Base-by-base conservation (phyloP, 108 stramenopile species). In the Skeletonema potamos region DNA sequence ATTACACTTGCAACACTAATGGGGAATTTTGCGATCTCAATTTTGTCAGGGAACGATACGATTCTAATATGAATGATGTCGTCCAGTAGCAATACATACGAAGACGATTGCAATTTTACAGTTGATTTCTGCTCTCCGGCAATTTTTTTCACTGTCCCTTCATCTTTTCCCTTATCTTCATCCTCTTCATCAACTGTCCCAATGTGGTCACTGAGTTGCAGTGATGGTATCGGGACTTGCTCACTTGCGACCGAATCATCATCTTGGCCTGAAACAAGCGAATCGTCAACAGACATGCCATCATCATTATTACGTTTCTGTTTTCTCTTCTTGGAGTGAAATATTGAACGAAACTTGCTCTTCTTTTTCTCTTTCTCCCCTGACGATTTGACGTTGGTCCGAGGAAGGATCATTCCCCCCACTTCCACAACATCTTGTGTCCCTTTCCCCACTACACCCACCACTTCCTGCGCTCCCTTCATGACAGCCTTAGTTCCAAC, bases 1-100 rank as follows among this genome's bases (percentile, higher is more conserved):
- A 81, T 67, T 4, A 81, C 56, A 15, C 74, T 76, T 24, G 80
- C 80, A 22, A 81, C 76, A 41, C 70, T 72, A 13, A 81, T 77
- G 17, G 80, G 80, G 26, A 81, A 81, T 20, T 56, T 68, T 26
- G 80, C 80, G 54, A 81, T 59, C 15, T 69, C 67, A 26, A 67
- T 51, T 11, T 72, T 77, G 27, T 74, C 63, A 10, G 80, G 80
- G 27, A 81, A 81, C 1, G 70, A 76, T 10, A 69, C 62, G 29
- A 81, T 72, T 62, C 55, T 46, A 32, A 81, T 72, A 32, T 81
- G 39, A 18, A 81, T 67, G 15, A 81, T 57, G 18, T 81, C 80
- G 32, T 81, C 80, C 11, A 72, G 55, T 30, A 81, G 54, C 10
- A 81, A 43, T 12, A 51, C 75, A 54, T 81, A 81, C 0, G 70